phyloP scores from a whole-genome alignment of 805 yeast species.

The Yarrowia sp. region DNA sequence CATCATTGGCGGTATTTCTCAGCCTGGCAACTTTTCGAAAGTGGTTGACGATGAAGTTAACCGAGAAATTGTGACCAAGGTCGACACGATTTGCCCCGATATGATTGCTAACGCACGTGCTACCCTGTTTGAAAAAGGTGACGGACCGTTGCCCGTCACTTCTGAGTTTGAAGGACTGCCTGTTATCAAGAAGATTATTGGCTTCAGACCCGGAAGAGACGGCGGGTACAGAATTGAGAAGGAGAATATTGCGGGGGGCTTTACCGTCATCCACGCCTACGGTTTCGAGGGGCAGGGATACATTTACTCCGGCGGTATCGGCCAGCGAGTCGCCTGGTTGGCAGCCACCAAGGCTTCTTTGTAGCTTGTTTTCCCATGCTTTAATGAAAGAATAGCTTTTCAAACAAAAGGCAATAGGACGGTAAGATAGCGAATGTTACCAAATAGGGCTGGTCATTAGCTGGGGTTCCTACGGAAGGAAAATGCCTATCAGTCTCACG shows the following conservation, averaged over 20 bases:
- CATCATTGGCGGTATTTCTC: conserved; percentile 30
- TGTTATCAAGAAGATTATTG: conserved; percentile 50
- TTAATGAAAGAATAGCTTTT: background rate
- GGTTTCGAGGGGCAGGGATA: conserved; percentile 66
- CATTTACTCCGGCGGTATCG: conserved; percentile 56
- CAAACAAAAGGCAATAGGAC: background rate
- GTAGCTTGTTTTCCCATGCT: background rate
- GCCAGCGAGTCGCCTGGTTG: conserved; percentile 40
- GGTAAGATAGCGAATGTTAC: background rate
- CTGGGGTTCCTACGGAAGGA: background rate
- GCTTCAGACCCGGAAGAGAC: conserved; percentile 62
- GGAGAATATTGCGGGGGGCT: conserved; percentile 32
- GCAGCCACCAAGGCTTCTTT: conserved; percentile 19
- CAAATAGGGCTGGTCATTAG: background rate
- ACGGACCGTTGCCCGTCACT: conserved; percentile 14
- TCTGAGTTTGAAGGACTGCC: conserved; percentile 4
- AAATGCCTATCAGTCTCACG: background rate
- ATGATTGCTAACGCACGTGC: conserved; percentile 22
- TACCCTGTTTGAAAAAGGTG: conserved; percentile 10
- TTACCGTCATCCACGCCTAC: conserved; percentile 54
- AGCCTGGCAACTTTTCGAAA: conserved; percentile 26
- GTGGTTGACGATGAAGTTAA: conserved; percentile 24
- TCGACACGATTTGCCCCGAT: background rate
- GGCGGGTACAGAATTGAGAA: conserved; percentile 57
- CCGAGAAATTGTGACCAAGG: conserved; percentile 27